Evolutionary conservation across 1,284 basidiomycete genomes (phyloP).

Genomic region (Agaricales sp.): DNA sequence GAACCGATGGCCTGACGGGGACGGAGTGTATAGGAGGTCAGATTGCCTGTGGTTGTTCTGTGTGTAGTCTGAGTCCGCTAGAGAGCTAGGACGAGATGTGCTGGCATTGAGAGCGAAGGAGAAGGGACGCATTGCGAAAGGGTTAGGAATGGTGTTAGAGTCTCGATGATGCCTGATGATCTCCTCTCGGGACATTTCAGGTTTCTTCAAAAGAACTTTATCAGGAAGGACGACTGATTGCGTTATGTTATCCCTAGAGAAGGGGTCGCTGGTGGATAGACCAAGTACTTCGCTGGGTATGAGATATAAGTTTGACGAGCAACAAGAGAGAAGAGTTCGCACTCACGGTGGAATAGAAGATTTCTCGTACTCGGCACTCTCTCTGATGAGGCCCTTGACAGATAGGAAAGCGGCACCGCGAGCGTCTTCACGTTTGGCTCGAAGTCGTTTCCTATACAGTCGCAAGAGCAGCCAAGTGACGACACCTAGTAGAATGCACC

Average conservation of each 20-base stretch:
- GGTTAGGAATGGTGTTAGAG: conserved; percentile 35
- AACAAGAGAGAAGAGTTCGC: conserved; percentile 5
- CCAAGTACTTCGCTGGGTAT: no score
- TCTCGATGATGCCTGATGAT: conserved; percentile 35
- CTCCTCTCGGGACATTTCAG: conserved; percentile 24
- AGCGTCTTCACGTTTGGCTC: conserved; percentile 23
- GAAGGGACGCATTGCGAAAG: conserved; percentile 33
- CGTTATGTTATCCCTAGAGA: conserved; percentile 35
- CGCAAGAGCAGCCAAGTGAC: conserved; percentile 30
- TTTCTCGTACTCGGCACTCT: conserved; percentile 17
- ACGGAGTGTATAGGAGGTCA: no score
- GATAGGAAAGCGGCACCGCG: conserved; percentile 34
- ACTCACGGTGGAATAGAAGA: conserved; percentile 7
- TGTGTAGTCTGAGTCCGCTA: no score
- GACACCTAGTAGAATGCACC: conserved; percentile 25
- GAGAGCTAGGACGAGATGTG: conserved; percentile 11
- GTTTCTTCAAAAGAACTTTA: conserved; percentile 27
- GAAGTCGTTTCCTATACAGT: conserved; percentile 27
- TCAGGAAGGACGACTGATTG: conserved; percentile 41
- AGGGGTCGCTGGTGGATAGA: conserved; percentile 18
- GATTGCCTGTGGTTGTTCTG: no score
- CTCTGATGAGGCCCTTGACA: conserved; percentile 33
- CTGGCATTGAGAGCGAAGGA: conserved; percentile 24
- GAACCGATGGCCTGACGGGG: conserved; percentile 22
- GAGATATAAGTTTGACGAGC: neutral